Evolutionary conservation across 208 protist species (phyloP), one percentile per base, ranked within the genome.

Genomic region (Novymonas esmeraldas): DNA sequence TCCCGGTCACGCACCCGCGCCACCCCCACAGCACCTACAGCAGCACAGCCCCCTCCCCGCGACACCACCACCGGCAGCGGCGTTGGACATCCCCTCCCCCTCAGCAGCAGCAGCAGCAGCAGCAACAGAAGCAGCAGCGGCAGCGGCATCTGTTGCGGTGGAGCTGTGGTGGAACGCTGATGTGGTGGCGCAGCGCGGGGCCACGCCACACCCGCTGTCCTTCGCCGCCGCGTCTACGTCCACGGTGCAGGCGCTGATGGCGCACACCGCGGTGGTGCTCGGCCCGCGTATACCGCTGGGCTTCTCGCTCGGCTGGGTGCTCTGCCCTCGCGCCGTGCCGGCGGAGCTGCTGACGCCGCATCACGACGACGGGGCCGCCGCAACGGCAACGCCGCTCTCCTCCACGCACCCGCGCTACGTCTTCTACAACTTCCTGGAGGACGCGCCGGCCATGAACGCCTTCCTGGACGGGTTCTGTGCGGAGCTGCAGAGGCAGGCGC

Each of bases 81-180:
- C n/a, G n/a, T n/a, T n/a, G n/a, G n/a, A n/a, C n/a, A n/a, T n/a
- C n/a, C n/a, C n/a, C n/a, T n/a, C n/a, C n/a, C 10, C 3, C 49
- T 14, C 61, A 36, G 18, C 61, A 28, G 33, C 22, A 33, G 28
- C 46, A 45, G 31, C 61, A 69, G 45, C 22, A 24, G 28, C 22
- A 24, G 22, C 45, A 50, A 29, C 22, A 0, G 22, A 50, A 7
- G 18, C 38, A n/a, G 42, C 42, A 48, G 3, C 18, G 18, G 0
- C 42, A 48, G 42, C 46, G 11, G 46, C 46, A 10, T 22, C 28
- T n/a, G 49, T 54, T 13, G 49, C 9, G 14, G 62, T 83, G 44
- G 50, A 57, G 39, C 69, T 87, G 46, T 87, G 81, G 81, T 87
- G 77, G 72, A 83, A 81, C 50, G 81, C 81, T 1, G 81, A 87